Evolutionary conservation across 805 yeast genomes (phyloP).

Genomic region (Hanseniaspora occidentalis): DNA sequence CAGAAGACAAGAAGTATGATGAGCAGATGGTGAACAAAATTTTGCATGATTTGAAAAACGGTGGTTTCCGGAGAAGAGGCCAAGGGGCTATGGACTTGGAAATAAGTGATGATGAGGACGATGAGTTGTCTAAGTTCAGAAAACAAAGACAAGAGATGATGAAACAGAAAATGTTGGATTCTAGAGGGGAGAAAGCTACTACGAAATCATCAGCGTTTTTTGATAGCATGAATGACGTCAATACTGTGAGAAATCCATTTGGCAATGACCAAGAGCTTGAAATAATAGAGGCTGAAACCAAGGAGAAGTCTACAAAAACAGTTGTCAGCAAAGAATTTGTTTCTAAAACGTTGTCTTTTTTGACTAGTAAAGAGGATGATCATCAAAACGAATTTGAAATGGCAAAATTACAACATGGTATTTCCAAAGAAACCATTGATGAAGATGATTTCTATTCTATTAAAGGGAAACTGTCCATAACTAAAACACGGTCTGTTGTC

Average conservation of each 20-base stretch:
- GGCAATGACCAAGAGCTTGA: conserved; percentile 17
- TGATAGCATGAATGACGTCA: conserved; percentile 39
- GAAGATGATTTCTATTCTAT: conserved; percentile 23
- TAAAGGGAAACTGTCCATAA: neutral
- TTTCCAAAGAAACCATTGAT: conserved; percentile 32
- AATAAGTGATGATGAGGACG: conserved; percentile 64
- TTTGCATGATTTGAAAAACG: conserved; percentile 59
- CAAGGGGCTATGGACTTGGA: conserved; percentile 46
- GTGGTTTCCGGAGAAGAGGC: conserved; percentile 50
- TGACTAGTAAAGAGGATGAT: conserved; percentile 25
- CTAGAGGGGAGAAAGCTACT: conserved; percentile 33
- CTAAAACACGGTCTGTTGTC: neutral
- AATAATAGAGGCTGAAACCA: too few species aligned
- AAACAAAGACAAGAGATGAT: conserved; percentile 36
- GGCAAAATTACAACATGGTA: conserved; percentile 13
- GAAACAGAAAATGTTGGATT: conserved; percentile 35
- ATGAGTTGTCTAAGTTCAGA: conserved; percentile 23
- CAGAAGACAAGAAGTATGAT: conserved; percentile 51
- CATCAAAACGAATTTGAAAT: conserved; percentile 20
- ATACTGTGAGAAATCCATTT: conserved; percentile 22
- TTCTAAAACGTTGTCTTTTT: conserved; percentile 42
- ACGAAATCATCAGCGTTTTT: conserved; percentile 57
- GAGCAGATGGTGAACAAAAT: conserved; percentile 51
- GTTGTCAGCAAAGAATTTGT: conserved; percentile 43
- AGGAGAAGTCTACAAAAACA: conserved; percentile 23